Base-by-base conservation (phyloP, 2,329 filamentous ascomycete genomes). In the Aspergillus neotritici region DNA sequence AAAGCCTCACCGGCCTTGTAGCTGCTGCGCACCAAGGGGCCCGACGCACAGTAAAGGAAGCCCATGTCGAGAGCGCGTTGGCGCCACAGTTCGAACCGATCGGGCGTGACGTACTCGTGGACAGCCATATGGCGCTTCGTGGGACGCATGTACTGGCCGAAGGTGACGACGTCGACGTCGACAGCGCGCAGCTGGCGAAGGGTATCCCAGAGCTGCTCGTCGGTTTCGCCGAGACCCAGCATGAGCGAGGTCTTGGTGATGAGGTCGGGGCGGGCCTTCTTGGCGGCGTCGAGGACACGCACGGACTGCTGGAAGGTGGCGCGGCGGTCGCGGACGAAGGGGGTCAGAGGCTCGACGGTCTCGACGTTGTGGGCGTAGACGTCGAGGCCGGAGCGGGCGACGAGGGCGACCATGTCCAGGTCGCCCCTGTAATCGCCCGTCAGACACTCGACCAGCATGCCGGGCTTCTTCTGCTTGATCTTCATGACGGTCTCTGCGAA, bases 211-310 rank as follows among this genome's bases (percentile, higher is more conserved):
- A 98, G 67, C 69, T 97, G 86, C 13, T 86, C 79, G 58, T 97
- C 90, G 17, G 83, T 89, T 76, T 98, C 93, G 10, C 93, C 93
- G 4, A 98, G 71, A 4, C 93, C 93, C 16, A 98, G 77, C 93
- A 98, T 98, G 51, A 98, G 81, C 55, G 88, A 95, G 1, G 93
- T 97, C 77, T 98, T 98, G n/a, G 93, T 98, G 58, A 98, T 94
- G 47, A 97, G 77, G 3, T 79, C 79, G 1, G 83, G 79, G 46
- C 79, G 80, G 2, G 85, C 80, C 47, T 80, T 77, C 76, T 98
- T 97, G 25, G 86, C 93, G 31, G 86, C 82, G 44, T 82, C 76
- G 47, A 98, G 70, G 6, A 98, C 90, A 28, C 73, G 74, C 48
- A 97, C 67, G 49, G 85, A 93, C 72, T 94, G 88, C 54, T 85